phyloP scores from a whole-genome alignment of 495 filamentous ascomycete species.

The Hypomontagnella monticulosa region DNA sequence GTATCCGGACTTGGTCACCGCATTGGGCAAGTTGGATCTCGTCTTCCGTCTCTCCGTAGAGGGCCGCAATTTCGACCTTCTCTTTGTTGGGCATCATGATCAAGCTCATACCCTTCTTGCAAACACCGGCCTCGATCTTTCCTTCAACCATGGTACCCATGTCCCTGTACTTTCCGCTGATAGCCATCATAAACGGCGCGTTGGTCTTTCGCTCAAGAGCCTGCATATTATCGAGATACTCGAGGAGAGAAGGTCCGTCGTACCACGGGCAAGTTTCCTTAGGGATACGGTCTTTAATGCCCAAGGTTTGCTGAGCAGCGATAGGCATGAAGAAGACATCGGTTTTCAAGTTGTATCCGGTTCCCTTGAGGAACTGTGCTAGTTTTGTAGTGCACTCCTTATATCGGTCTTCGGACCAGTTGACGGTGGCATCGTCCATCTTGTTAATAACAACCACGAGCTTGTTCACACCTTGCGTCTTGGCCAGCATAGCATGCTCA shows the following conservation, averaged over 20 bases:
- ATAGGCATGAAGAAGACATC: slow-evolving; percentile 97
- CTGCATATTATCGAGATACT: slow-evolving; percentile 91
- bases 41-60: slow-evolving; percentile 97
- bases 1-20: slow-evolving; percentile 93
- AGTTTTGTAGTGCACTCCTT: slow-evolving; percentile 93
- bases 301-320: slow-evolving; percentile 82
- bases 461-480: slow-evolving; percentile 98
- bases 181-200: slow-evolving; percentile 99
- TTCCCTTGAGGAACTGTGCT: slow-evolving; percentile 82
- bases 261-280: slow-evolving; percentile 83
- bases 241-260: slow-evolving; percentile 90
- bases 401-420: slow-evolving; percentile 93
- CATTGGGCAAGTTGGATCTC: slow-evolving; percentile 81
- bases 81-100: slow-evolving; percentile 96
- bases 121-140: slow-evolving; percentile 91
- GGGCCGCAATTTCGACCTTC: slow-evolving; percentile 77
- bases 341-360: slow-evolving; percentile 91
- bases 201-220: slow-evolving; percentile 94
- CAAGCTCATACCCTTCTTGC: slow-evolving; percentile 84
- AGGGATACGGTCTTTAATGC: slow-evolving; percentile 88
- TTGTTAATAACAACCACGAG: slow-evolving; percentile 93
- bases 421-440: slow-evolving; percentile 96
- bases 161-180: slow-evolving; percentile 93
- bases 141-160: slow-evolving; percentile 98
- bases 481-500: slow-evolving; percentile 95